phyloP scores from a whole-genome alignment of 2,329 filamentous ascomycete species.

The Aspergillus sp. region DNA sequence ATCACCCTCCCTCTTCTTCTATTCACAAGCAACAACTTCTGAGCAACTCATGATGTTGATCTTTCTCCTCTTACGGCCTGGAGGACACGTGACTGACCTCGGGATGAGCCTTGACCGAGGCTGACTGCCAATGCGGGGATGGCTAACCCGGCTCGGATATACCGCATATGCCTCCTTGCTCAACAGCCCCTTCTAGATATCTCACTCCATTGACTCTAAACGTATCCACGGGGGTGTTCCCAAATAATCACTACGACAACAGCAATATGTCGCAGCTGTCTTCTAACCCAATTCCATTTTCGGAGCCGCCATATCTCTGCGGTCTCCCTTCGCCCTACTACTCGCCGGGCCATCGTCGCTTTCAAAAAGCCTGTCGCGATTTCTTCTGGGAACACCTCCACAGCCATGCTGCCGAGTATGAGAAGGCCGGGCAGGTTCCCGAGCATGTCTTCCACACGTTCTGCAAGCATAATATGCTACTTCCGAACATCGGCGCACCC shows the following conservation, averaged over 20 bases:
- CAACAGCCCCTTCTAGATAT: no score
- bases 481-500: slow-evolving; percentile 70
- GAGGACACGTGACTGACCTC: no score
- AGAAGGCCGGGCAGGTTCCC: slow-evolving; percentile 64
- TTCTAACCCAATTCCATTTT: slow-evolving; percentile 59
- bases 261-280: neutral
- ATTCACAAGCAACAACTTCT: no score
- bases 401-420: slow-evolving; percentile 68
- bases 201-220: no score
- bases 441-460: slow-evolving; percentile 66
- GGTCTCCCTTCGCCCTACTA: slow-evolving; percentile 73
- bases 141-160: no score
- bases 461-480: slow-evolving; percentile 65
- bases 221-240: neutral
- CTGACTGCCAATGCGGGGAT: no score
- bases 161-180: no score
- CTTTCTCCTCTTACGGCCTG: no score
- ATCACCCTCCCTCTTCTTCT: no score
- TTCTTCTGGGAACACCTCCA: slow-evolving; percentile 67
- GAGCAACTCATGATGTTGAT: no score
- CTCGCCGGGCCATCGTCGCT: slow-evolving; percentile 63
- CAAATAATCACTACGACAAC: neutral
- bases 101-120: no score
- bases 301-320: slow-evolving; percentile 70
- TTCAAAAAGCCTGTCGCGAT: slow-evolving; percentile 67